phyloP scores from a whole-genome alignment of 2,329 filamentous ascomycete genomes.

The Helminthosporium solani region DNA sequence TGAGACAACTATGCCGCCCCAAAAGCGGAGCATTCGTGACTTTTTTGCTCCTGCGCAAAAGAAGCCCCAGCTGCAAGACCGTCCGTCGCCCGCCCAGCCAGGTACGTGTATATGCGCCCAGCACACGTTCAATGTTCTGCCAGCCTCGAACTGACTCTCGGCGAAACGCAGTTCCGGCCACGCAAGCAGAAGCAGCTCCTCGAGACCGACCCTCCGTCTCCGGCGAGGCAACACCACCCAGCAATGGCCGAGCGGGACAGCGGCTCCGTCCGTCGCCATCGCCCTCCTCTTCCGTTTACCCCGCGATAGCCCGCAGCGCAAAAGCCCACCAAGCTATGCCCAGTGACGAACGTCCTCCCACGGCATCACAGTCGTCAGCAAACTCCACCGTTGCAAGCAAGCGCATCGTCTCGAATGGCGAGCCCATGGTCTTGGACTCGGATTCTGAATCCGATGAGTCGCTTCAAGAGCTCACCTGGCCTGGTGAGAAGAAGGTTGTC shows the following conservation, averaged over 20 bases:
- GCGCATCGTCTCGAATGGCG: constrained; percentile 56
- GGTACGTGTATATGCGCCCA: constrained; percentile 13
- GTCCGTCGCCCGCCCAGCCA: constrained; percentile 23
- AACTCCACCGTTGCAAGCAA: constrained; percentile 44
- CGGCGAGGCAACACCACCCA: background rate
- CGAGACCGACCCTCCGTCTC: background rate
- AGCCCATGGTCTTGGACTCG: constrained; percentile 59
- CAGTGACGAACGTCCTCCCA: constrained; percentile 13
- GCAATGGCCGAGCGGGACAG: background rate
- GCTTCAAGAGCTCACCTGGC: constrained; percentile 52
- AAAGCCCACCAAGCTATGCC: constrained; percentile 3
- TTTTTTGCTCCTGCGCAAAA: constrained; percentile 49
- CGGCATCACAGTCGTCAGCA: constrained; percentile 28
- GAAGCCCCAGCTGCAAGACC: constrained; percentile 15
- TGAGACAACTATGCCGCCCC: constrained; percentile 14
- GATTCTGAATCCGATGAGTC: constrained; percentile 66
- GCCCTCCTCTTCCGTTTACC: background rate
- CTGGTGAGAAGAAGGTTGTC: constrained; percentile 11
- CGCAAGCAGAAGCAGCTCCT: background rate
- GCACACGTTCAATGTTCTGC: constrained; percentile 2
- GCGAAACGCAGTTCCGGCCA: background rate
- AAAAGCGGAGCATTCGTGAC: constrained; percentile 44
- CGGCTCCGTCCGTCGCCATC: background rate
- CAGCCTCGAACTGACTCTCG: background rate
- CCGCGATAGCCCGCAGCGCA: constrained; percentile 2